phyloP scores from a whole-genome alignment of 139 green algal genomes.

The Volvox africanus region DNA sequence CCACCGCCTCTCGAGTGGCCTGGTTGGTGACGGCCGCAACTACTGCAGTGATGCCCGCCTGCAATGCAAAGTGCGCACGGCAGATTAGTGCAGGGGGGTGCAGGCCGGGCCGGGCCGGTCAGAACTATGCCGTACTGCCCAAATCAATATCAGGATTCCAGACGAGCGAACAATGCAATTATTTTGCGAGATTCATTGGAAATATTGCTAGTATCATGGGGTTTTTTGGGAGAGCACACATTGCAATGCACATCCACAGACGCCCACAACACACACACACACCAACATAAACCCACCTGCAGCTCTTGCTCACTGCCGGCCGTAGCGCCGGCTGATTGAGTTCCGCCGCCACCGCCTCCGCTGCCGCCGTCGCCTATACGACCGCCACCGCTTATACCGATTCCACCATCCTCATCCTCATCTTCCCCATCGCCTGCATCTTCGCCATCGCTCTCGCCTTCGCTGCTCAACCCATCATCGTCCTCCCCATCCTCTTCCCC shows the following conservation, averaged over 20 bases:
- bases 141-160: no score
- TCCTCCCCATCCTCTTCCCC: neutral
- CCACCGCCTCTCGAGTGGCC: neutral
- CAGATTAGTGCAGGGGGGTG: neutral
- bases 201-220: no score
- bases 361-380: neutral
- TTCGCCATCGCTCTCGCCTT: neutral
- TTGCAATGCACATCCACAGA: neutral
- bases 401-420: neutral
- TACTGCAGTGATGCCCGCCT: conserved; percentile 41
- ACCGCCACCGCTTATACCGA: neutral
- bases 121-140: no score
- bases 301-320: conserved; percentile 13
- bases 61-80: neutral
- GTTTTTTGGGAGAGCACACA: no score
- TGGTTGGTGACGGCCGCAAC: conserved; percentile 44
- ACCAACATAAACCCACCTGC: neutral
- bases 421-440: neutral
- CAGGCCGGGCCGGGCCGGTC: neutral
- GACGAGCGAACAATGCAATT: no score
- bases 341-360: neutral
- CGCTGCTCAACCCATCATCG: neutral
- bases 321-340: neutral
- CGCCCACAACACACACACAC: neutral
- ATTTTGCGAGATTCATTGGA: no score